Percentiles rank a stretch among this genome's conserved stretches.
These are phyloP conservation scores for Exophiala bonariae DNA, from an alignment of 2,329 filamentous ascomycete species.

Conservation along the genomic window DNA sequence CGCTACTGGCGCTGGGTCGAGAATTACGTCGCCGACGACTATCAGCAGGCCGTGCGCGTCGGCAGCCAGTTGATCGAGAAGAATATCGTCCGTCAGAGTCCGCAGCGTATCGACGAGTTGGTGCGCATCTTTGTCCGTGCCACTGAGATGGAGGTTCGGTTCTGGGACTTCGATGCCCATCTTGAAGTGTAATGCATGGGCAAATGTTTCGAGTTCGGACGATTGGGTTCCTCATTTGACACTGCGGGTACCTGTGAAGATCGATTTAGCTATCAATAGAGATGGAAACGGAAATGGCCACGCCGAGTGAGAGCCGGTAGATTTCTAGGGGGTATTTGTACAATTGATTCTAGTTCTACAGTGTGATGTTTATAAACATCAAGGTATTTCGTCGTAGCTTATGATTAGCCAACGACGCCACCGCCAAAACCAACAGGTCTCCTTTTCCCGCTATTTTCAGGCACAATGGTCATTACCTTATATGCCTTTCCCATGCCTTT, in stretches of 20 bases:
- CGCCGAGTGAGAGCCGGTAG: too few species aligned
- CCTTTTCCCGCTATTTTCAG: slow-evolving; percentile 71
- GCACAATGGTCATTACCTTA: slow-evolving; percentile 87
- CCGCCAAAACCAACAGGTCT: slow-evolving; percentile 92
- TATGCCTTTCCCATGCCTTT: slow-evolving; percentile 94
- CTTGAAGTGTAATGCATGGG: slow-evolving; percentile 1
- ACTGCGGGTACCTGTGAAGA: neutral
- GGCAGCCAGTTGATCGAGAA: slow-evolving; percentile 72
- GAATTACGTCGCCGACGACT: slow-evolving; percentile 82
- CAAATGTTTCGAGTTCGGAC: too few species aligned
- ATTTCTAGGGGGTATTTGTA: too few species aligned
- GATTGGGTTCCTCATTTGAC: too few species aligned
- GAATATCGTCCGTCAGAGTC: slow-evolving; percentile 71
- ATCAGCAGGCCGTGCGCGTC: slow-evolving; percentile 67
- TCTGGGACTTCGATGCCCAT: slow-evolving; percentile 68
- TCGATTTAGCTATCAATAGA: neutral
- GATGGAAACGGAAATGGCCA: too few species aligned
- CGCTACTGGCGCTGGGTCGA: slow-evolving; percentile 88
- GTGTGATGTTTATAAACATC: too few species aligned
- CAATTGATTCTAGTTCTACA: too few species aligned
- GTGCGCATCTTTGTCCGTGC: slow-evolving; percentile 82
- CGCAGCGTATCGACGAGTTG: slow-evolving; percentile 75
- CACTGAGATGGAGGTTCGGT: slow-evolving; percentile 75
- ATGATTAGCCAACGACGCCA: slow-evolving; percentile 36
- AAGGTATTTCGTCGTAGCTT: too few species aligned